Base-by-base conservation (phyloP, 768 basidiomycete species). In the Rhodotorula toruloides region DNA sequence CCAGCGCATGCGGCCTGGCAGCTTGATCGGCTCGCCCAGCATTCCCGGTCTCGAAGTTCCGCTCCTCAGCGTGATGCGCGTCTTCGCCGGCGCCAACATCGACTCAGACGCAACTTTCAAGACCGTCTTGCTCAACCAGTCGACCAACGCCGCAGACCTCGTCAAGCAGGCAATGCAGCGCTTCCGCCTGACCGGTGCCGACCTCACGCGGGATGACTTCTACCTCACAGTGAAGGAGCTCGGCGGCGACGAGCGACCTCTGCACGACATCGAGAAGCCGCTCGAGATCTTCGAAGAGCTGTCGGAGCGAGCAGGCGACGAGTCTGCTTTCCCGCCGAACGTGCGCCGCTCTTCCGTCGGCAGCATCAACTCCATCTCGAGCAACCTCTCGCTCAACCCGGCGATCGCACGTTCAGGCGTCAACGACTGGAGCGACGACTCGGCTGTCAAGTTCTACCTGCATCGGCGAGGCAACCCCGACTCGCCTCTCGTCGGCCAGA, bases 381-480 rank as follows among this genome's bases (percentile, higher is more conserved):
- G 90, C 75, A 92, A 93, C 75, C 81, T 98, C 34, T 44, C 43
- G 19, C 47, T 75, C 22, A 90, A 97, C 75, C 93, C 94, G 25
- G 93, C 96, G 22, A 99, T 98, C 78, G 87, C 85, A 75, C 90
- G 89, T 76, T 80, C 98, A 46, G 85, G 89, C 50, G 94, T 96
- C 91, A 96, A 93, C 73, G 96, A 98, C 76, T 98, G 93, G 75
- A 89, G 89, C 48, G 96, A 99, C 72, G 96, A 98, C 76, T 91
- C 92, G 7, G 86, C 88, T 0, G 93, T 98, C 79, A 98, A 97
- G 78, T 88, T 98, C 78, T 99, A 96, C 78, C 78, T 98, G 69
- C 91, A 97, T 76, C 81, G 89, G 59, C 80, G 83, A 12, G 50
- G 50, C n/a, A 46, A 40, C 13, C 57, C 44, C 31, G 6, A 43